A percentile compares a stretch with the other conserved stretches of the same genome.
Evolutionary conservation across 2,329 filamentous ascomycete species (phyloP).

Genomic region (Hypoxylon sp.): DNA sequence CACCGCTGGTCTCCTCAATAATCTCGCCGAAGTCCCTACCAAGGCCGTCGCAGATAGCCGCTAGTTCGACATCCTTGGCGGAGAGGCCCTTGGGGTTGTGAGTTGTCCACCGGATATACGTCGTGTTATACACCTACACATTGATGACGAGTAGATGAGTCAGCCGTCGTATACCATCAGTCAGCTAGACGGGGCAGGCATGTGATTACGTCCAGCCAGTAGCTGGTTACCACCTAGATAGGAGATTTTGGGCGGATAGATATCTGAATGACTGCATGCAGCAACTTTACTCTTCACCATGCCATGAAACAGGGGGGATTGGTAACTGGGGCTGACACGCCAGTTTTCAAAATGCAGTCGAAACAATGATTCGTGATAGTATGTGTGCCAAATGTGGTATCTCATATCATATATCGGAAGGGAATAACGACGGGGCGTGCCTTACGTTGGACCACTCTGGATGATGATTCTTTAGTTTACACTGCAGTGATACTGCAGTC

Average conservation of each 20-base stretch:
- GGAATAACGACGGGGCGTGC: conserved; percentile 22
- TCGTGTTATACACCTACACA: conserved; percentile 74
- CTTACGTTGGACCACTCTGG: conserved; percentile 81
- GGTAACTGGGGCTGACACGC: conserved; percentile 14
- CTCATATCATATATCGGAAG: conserved; percentile 9
- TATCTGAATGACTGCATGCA: conserved; percentile 1
- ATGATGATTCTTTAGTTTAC: conserved; percentile 77
- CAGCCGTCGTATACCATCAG: conserved; percentile 29
- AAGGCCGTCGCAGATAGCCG: conserved; percentile 70
- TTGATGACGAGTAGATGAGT: conserved; percentile 32
- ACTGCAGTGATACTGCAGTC: conserved; percentile 76
- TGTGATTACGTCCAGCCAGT: conserved; percentile 13
- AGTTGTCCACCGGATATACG: conserved; percentile 79
- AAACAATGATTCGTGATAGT: conserved; percentile 6
- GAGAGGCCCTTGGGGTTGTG: conserved; percentile 76
- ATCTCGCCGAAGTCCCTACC: conserved; percentile 69
- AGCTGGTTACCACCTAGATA: not conserved
- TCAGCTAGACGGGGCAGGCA: conserved; percentile 14
- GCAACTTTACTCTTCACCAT: conserved; percentile 18
- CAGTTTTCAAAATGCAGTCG: not conserved
- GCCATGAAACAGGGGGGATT: conserved; percentile 5
- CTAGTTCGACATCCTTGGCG: conserved; percentile 71
- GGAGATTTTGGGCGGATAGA: not conserved
- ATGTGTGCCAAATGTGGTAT: conserved; percentile 18
- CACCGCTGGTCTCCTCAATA: conserved; percentile 45